These are phyloP conservation scores for Xylaria sp. DNA, from an alignment of 2,329 filamentous ascomycete genomes.

Conservation along the genomic window DNA sequence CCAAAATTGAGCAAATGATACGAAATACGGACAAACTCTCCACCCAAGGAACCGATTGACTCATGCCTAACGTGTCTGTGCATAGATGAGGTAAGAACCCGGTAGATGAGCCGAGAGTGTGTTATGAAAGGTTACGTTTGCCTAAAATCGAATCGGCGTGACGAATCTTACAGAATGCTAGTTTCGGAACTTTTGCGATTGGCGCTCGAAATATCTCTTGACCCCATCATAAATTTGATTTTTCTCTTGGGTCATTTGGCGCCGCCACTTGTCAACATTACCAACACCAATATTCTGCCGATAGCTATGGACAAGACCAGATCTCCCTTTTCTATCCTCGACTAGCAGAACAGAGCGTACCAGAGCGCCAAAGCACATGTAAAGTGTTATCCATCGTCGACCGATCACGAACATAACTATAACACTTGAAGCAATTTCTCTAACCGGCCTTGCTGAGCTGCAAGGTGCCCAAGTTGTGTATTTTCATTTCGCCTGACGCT, in stretches of 20 bases:
- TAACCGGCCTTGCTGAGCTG: slow-evolving; percentile 28
- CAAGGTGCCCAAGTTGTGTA: slow-evolving; percentile 35
- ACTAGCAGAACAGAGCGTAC: slow-evolving; percentile 26
- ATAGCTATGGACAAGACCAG: slow-evolving; percentile 24
- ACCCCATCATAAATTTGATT: not conserved
- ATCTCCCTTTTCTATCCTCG: slow-evolving; percentile 38
- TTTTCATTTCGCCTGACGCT: slow-evolving; percentile 30
- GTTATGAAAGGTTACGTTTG: not conserved
- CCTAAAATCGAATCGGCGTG: slow-evolving; percentile 15
- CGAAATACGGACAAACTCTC: slow-evolving; percentile 27
- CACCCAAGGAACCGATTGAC: slow-evolving; percentile 17
- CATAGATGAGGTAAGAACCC: slow-evolving; percentile 14
- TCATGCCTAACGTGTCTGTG: slow-evolving; percentile 10
- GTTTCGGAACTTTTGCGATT: slow-evolving; percentile 4
- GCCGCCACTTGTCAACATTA: slow-evolving; percentile 9
- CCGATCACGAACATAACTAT: slow-evolving; percentile 20
- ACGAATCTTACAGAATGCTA: not conserved
- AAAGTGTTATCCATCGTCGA: slow-evolving; percentile 24
- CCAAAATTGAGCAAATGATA: slow-evolving; percentile 14
- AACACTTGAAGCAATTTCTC: slow-evolving; percentile 20
- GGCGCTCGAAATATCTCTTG: slow-evolving; percentile 2
- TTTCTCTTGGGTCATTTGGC: slow-evolving; percentile 14
- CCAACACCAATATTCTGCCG: slow-evolving; percentile 19
- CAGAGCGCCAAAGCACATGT: slow-evolving; percentile 32
- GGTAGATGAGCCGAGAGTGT: slow-evolving; percentile 2